These are phyloP conservation scores for Coemansia sp. DNA, from an alignment of 192 early-diverging fungal genomes.

Conservation along the genomic window DNA sequence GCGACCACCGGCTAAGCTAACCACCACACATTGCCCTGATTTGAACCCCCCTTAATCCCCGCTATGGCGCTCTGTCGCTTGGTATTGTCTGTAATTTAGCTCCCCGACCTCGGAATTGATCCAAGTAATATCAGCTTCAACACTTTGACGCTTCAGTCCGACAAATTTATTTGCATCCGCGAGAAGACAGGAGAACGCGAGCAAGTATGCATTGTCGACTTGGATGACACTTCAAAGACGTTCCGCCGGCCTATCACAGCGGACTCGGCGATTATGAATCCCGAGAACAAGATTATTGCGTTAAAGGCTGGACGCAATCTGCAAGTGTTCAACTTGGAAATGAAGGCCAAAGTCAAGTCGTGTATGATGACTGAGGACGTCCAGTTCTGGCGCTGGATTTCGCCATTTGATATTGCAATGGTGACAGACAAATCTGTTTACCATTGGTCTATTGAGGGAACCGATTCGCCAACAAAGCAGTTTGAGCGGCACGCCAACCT, in stretches of 20 bases:
- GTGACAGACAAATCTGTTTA: slow-evolving; percentile 87
- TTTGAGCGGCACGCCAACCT: slow-evolving; percentile 91
- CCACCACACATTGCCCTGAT: background rate
- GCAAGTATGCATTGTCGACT: slow-evolving; percentile 94
- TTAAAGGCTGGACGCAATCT: slow-evolving; percentile 90
- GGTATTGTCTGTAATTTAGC: slow-evolving; percentile 56
- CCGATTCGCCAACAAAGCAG: slow-evolving; percentile 78
- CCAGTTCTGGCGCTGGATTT: slow-evolving; percentile 96
- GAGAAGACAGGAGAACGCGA: slow-evolving; percentile 83
- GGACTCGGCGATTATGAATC: slow-evolving; percentile 98
- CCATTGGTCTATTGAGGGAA: slow-evolving; percentile 97
- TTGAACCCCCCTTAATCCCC: background rate
- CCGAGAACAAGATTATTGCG: slow-evolving; percentile 87
- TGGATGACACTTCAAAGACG: slow-evolving; percentile 79
- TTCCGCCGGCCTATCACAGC: slow-evolving; percentile 92
- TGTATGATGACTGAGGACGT: slow-evolving; percentile 86
- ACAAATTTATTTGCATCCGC: slow-evolving; percentile 96
- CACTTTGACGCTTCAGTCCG: slow-evolving; percentile 95
- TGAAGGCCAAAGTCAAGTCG: slow-evolving; percentile 94
- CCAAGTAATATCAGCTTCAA: slow-evolving; percentile 93
- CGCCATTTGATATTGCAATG: slow-evolving; percentile 76
- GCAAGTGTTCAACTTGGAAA: slow-evolving; percentile 96
- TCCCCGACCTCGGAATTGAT: slow-evolving; percentile 87
- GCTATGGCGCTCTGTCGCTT: background rate
- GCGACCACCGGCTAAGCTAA: background rate